Base-by-base conservation (phyloP, 2,329 filamentous ascomycete species). In the Colletotrichum zoysiae region DNA sequence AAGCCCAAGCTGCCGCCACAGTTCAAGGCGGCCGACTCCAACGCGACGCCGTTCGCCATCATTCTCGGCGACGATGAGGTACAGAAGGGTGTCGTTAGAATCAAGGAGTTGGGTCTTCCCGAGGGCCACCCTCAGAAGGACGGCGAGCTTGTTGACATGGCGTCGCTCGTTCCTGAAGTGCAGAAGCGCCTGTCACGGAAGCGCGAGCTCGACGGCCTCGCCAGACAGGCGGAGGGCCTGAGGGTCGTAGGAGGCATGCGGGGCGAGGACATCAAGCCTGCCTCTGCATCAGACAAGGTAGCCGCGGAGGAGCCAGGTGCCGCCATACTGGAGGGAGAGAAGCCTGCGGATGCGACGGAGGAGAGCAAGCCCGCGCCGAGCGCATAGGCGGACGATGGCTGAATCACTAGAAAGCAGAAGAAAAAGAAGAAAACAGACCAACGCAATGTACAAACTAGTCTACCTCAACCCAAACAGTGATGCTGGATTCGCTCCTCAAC, bases 51-150 rank as follows among this genome's bases (percentile, higher is more conserved):
- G 1, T 93, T 97, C 78, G 94, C 92, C 9, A 88, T 98, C 60
- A 96, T 98, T 76, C 86, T 99, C 1, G 95, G 95, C 56, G 94
- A 98, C 78, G 95, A 97, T 67, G 95, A 98, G 83, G 84, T 97
- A 51, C 91, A 91, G 72, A 87, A 89, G 35, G 95, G 95, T 65
- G 92, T 97, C 81, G 92, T 97, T 76, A 94, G 93, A 83, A 88
- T 98, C 80, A 98, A 98, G 90, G 90, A 85, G 87, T 82, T 87
- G 81, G 85, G 94, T 57, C 85, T 97, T 67, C 87, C 88, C 4
- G 92, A 96, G 51, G 94, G 91, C 35, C 93, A 98, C 86, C 91
- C 94, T 0, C 94, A 97, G 81, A 97, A 98, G 85, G 93, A 97
- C 71, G 95, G 95, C 61, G 87, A 95, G 53, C 83, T 95, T 68